These are phyloP conservation scores for Flammula alnicola DNA, from an alignment of 1,284 basidiomycete species.

Conservation along the genomic window DNA sequence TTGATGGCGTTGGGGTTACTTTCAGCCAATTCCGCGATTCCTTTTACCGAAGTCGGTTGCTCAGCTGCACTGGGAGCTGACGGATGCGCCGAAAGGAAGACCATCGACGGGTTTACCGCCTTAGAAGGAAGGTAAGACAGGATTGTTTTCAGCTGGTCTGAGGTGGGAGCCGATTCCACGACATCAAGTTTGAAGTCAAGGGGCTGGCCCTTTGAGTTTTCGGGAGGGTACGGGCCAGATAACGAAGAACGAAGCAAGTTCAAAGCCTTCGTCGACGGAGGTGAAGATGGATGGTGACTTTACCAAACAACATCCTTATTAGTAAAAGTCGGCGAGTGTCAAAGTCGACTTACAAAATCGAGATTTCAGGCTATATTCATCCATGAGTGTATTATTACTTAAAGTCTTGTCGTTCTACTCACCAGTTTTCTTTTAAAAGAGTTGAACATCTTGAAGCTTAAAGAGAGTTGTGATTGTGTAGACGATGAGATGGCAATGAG, in stretches of 20 bases:
- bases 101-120: conserved; percentile 36
- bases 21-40: conserved; percentile 53
- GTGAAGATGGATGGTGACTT: conserved; percentile 68
- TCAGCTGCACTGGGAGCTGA: conserved; percentile 45
- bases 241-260: conserved; percentile 60
- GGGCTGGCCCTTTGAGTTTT: conserved; percentile 47
- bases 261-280: conserved; percentile 64
- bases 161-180: conserved; percentile 66
- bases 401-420: conserved; percentile 8
- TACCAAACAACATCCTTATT: not conserved
- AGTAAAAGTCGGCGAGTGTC: not conserved
- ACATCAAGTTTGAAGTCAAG: conserved; percentile 75
- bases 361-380: conserved; percentile 71
- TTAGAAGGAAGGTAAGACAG: conserved; percentile 59
- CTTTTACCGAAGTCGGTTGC: conserved; percentile 45
- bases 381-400: conserved; percentile 1
- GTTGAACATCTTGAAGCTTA: conserved; percentile 35
- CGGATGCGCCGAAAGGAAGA: conserved; percentile 62
- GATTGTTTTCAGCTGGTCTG: conserved; percentile 71
- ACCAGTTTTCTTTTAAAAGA: conserved; percentile 38
- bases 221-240: conserved; percentile 62
- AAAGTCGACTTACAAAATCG: conserved; percentile 59
- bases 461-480: no score
- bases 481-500: no score
- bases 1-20: conserved; percentile 64